Evolutionary conservation across 768 basidiomycete genomes (phyloP).

Genomic region (Boletus rubropictus): DNA sequence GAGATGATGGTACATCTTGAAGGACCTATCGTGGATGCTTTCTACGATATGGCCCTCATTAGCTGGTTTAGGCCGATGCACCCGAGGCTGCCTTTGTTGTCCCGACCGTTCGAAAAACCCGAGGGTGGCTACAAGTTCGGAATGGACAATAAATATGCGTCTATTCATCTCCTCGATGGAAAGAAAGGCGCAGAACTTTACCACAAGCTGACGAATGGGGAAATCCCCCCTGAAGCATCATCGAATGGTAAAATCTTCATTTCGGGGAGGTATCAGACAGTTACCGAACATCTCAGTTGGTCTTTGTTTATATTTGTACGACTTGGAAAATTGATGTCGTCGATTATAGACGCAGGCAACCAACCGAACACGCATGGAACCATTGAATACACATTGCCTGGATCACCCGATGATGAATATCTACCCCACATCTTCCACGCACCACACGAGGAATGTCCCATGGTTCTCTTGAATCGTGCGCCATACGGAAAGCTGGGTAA

Average conservation of each 20-base stretch:
- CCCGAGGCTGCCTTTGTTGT: constrained; percentile 41
- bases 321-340: constrained; percentile 7
- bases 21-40: constrained; percentile 61
- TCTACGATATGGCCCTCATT: constrained; percentile 65
- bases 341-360: constrained; percentile 29
- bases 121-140: constrained; percentile 35
- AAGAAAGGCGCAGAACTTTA: constrained; percentile 22
- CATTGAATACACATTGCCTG: constrained; percentile 21
- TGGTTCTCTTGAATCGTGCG: constrained; percentile 58
- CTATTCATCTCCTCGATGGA: constrained; percentile 26
- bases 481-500: constrained; percentile 54
- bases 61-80: constrained; percentile 49
- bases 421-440: constrained; percentile 56
- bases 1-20: constrained; percentile 69
- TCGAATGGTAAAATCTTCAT: constrained; percentile 19
- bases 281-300: constrained; percentile 38
- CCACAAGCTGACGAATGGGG: constrained; percentile 14
- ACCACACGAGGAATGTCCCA: constrained; percentile 54
- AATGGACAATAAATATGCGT: constrained; percentile 30
- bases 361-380: constrained; percentile 32
- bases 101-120: constrained; percentile 28
- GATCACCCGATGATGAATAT: constrained; percentile 43
- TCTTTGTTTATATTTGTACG: neutral
- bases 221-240: constrained; percentile 4
- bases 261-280: constrained; percentile 32